Percentiles rank a stretch among this genome's conserved stretches.
These are phyloP conservation scores for Chytriomyces hyalinus DNA, from an alignment of 192 early-diverging fungal genomes.

Conservation along the genomic window DNA sequence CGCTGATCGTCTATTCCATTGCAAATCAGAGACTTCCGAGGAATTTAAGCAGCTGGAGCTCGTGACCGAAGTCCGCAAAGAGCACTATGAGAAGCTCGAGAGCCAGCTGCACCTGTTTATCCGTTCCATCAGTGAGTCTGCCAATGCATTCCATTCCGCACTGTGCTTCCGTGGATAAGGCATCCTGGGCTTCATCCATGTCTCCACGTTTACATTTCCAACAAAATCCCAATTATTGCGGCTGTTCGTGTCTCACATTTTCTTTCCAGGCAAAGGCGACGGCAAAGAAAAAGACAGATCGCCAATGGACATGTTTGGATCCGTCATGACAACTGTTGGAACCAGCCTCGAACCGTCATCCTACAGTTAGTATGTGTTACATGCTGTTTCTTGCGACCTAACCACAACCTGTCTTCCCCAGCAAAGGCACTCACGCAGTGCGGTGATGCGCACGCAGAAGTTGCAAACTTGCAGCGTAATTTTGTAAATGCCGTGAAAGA, in stretches of 20 bases:
- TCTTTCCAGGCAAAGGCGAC: constrained; percentile 25
- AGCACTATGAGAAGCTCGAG: constrained; percentile 68
- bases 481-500: constrained; percentile 54
- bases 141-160: constrained; percentile 12
- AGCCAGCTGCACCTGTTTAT: constrained; percentile 20
- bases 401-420: constrained; percentile 14
- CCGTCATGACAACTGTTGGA: constrained; percentile 34
- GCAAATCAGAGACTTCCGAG: constrained; percentile 66
- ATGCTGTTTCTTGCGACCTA: not conserved
- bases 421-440: constrained; percentile 57
- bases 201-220: no score
- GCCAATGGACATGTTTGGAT: constrained; percentile 36
- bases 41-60: constrained; percentile 81
- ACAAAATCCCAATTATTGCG: no score
- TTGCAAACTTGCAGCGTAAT: constrained; percentile 50
- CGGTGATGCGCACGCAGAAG: constrained; percentile 53
- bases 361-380: constrained; percentile 28
- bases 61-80: constrained; percentile 70
- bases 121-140: constrained; percentile 43
- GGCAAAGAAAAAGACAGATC: constrained; percentile 33
- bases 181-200: not conserved
- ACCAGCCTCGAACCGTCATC: constrained; percentile 30
- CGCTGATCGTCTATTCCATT: not conserved
- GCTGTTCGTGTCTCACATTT: no score
- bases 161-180: not conserved